These are phyloP conservation scores for Botrytis tulipae DNA, from an alignment of 2,329 filamentous ascomycete genomes.

Conservation along the genomic window DNA sequence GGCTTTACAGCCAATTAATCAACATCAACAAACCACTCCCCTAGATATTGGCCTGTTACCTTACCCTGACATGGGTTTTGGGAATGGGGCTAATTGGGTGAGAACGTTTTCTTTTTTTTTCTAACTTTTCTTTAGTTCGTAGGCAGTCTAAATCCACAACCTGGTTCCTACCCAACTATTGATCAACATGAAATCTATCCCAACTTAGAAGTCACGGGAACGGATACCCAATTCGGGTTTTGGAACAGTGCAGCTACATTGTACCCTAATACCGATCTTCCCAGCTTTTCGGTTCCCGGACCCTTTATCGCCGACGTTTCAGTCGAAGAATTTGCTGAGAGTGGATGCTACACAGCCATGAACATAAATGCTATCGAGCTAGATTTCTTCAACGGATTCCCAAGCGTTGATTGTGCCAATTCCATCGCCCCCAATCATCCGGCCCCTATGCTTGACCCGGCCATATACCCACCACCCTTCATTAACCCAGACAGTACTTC, in stretches of 20 bases:
- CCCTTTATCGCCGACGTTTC: too few relatives aligned
- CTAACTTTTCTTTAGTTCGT: too few relatives aligned
- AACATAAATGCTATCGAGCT: neutral
- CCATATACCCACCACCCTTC: neutral
- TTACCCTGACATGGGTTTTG: neutral
- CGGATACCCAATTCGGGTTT: neutral
- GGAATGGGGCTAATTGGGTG: neutral
- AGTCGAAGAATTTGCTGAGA: rapidly evolving
- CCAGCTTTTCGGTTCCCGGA: neutral
- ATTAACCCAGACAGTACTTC: neutral
- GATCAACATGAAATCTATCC: too few relatives aligned
- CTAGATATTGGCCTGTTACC: neutral
- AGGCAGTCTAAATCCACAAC: too few relatives aligned
- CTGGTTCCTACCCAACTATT: too few relatives aligned
- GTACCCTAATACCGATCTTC: rapidly evolving
- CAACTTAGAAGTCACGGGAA: too few relatives aligned
- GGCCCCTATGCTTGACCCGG: neutral
- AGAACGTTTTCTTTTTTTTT: neutral
- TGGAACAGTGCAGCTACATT: rapidly evolving
- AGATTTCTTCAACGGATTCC: neutral
- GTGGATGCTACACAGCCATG: rapidly evolving
- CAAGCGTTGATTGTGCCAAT: neutral
- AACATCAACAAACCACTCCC: rapidly evolving
- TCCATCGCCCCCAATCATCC: rapidly evolving
- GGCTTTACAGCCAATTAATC: neutral